A percentile compares a stretch with the other conserved stretches of the same genome.
Evolutionary conservation across 345 rosid species (phyloP).

Genomic region (Angophora floribunda): DNA sequence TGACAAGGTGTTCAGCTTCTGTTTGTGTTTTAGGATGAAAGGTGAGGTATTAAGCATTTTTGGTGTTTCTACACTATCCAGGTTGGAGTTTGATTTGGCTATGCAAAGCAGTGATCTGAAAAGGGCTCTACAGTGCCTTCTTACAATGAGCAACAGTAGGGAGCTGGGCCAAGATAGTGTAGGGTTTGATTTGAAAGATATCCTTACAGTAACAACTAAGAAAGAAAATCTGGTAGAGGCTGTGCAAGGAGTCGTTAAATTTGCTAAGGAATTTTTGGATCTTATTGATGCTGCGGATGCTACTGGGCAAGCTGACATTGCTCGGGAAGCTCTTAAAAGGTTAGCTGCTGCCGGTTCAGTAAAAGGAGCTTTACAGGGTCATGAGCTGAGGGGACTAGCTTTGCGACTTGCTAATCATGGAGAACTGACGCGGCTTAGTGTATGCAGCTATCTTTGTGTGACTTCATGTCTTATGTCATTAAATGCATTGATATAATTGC

Average conservation of each 20-base stretch:
- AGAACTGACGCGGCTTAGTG: slow-evolving; percentile 79
- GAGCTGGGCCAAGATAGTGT: slow-evolving; percentile 83
- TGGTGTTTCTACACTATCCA: slow-evolving; percentile 9
- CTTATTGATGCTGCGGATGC: slow-evolving; percentile 99
- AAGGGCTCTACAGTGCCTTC: slow-evolving; percentile 98
- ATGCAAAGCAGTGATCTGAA: slow-evolving; percentile 96
- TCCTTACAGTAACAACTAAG: slow-evolving; percentile 68
- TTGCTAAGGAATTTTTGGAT: slow-evolving; percentile 88
- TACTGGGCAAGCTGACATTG: slow-evolving; percentile 84
- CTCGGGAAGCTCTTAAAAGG: slow-evolving; percentile 94
- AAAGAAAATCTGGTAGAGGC: slow-evolving; percentile 93
- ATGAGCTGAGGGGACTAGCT: slow-evolving; percentile 87
- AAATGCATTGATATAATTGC: neutral
- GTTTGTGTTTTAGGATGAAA: neutral
- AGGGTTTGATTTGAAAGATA: slow-evolving; percentile 76
- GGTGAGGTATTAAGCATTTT: neutral
- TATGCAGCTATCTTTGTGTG: slow-evolving; percentile 25
- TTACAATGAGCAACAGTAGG: slow-evolving; percentile 90
- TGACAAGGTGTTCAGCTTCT: neutral
- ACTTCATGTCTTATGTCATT: neutral
- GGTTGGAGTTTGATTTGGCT: slow-evolving; percentile 97
- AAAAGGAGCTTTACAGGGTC: slow-evolving; percentile 89
- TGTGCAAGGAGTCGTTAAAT: slow-evolving; percentile 89
- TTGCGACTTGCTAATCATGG: slow-evolving; percentile 98
- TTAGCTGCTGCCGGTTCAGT: slow-evolving; percentile 94